Base-by-base conservation (phyloP, 2,329 filamentous ascomycete species). In the Fusarium coicis region DNA sequence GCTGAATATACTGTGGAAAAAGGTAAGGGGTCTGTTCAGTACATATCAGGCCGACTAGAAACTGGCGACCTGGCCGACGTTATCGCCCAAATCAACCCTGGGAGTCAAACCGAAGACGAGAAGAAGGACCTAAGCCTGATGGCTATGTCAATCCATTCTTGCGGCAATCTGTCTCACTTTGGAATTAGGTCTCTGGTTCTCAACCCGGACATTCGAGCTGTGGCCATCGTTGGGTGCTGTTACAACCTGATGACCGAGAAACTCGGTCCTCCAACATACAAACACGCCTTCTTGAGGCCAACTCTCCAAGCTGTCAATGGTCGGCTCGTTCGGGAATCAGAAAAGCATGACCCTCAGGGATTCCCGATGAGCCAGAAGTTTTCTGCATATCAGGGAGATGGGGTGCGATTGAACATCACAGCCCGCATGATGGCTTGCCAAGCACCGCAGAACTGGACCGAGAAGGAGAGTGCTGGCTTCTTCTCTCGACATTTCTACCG, bases 361-460 rank as follows among this genome's bases (percentile, higher is more conserved):
- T 99, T 98, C 77, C 96, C 96, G 1, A 96, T 99, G 93, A 97
- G 93, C 66, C 85, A 91, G 49, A 88, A 87, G 19, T 85, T 98
- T 54, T 87, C 79, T 82, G 89, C 81, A 7, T 88, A 92, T 75
- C 81, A 85, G 26, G 84, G 83, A 21, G 85, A 86, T 14, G 94
- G 95, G 5, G 87, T 98, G 52, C 89, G 93, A 30, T 87, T 98
- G 64, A 98, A 99, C 82, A 97, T 98, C 79, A 99, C 96, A 8
- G 95, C 96, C 2, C 90, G 96, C 49, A 97, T 97, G 93, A 98
- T 98, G 96, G 96, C 96, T 6, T 95, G 97, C 55, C 96, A 99
- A 84, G 96, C 96, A 12, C 95, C 96, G 4, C 87, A 91, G 67
- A 99, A 99, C 84, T 99, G 96, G 96, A 93, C 93, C 5, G 85